Percentiles rank a stretch among this genome's conserved stretches.
These are phyloP conservation scores for Paramyrothecium sp. DNA, from an alignment of 2,329 filamentous ascomycete species.

Conservation along the genomic window DNA sequence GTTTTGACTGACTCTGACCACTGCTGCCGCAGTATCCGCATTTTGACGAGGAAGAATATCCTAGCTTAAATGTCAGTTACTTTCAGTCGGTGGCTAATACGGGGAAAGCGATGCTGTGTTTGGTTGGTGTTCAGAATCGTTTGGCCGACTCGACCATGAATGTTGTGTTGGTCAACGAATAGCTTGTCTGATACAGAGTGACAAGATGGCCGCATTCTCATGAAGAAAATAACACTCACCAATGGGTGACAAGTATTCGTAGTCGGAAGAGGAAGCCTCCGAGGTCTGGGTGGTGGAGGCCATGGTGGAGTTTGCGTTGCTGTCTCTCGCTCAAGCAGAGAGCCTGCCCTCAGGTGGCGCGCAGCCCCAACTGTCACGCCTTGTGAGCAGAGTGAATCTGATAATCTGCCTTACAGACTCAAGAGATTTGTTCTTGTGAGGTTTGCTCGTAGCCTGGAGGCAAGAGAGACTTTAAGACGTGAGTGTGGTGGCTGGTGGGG, in stretches of 20 bases:
- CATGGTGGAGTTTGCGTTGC: no score
- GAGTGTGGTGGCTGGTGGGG: no score
- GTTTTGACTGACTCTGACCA: slow-evolving; percentile 50
- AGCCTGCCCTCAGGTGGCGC: no score
- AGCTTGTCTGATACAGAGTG: slow-evolving; percentile 20
- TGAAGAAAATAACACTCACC: slow-evolving; percentile 44
- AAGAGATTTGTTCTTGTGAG: no score
- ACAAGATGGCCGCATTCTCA: slow-evolving; percentile 42
- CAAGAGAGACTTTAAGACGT: no score
- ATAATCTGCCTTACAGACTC: no score
- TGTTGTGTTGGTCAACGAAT: not conserved
- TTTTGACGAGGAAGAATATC: slow-evolving; percentile 49
- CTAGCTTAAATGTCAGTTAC: slow-evolving; percentile 27
- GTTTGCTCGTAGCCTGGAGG: no score
- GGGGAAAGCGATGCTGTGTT: not conserved
- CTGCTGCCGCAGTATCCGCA: slow-evolving; percentile 52
- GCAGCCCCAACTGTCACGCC: no score
- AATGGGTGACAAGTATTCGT: slow-evolving; percentile 51
- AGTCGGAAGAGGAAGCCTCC: slow-evolving; percentile 41
- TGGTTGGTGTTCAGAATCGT: not conserved
- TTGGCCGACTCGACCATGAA: not conserved
- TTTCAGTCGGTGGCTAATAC: not conserved
- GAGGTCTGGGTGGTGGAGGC: slow-evolving; percentile 37
- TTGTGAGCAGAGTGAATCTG: no score
- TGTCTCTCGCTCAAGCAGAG: no score